Percentiles rank a stretch among this genome's conserved stretches.
Evolutionary conservation across 208 protist genomes (phyloP).

Genomic region (Trypanosoma theileri): DNA sequence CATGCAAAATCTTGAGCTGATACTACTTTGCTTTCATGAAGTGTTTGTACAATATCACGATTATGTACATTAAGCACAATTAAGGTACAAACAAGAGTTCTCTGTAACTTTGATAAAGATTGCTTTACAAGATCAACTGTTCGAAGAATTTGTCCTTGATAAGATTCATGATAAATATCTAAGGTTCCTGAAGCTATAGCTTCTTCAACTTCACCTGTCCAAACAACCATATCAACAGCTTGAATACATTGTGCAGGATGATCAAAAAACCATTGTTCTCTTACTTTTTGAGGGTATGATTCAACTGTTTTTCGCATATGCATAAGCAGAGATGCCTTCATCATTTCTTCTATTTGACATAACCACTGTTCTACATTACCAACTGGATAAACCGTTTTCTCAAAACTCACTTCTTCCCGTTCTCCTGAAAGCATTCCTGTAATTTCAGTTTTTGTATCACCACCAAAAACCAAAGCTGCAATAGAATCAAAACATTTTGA

Average conservation of each 20-base stretch:
- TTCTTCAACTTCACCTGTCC: conserved; percentile 91
- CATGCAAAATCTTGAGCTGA: conserved; percentile 90
- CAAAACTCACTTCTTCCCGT: conserved; percentile 90
- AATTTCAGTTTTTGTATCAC: conserved; percentile 81
- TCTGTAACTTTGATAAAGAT: conserved; percentile 87
- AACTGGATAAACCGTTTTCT: conserved; percentile 78
- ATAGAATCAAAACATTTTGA: conserved; percentile 97
- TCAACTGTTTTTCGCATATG: conserved; percentile 86
- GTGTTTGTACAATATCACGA: conserved; percentile 92
- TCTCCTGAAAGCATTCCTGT: conserved; percentile 91
- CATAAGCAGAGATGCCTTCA: conserved; percentile 89
- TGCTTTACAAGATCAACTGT: conserved; percentile 91
- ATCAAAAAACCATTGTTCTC: conserved; percentile 92
- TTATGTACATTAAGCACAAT: conserved; percentile 97
- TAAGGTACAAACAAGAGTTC: conserved; percentile 91
- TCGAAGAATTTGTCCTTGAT: conserved; percentile 85
- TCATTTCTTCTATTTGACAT: conserved; percentile 91
- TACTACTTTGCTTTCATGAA: conserved; percentile 56
- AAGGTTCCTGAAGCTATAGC: conserved; percentile 67
- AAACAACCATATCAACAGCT: conserved; percentile 92
- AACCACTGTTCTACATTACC: conserved; percentile 96
- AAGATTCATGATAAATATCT: conserved; percentile 63
- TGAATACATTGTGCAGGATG: conserved; percentile 95
- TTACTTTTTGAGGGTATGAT: conserved; percentile 55
- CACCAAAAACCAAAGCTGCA: conserved; percentile 77